These are phyloP conservation scores for Nasturtium officinale DNA, from an alignment of 345 rosid species.

Conservation along the genomic window DNA sequence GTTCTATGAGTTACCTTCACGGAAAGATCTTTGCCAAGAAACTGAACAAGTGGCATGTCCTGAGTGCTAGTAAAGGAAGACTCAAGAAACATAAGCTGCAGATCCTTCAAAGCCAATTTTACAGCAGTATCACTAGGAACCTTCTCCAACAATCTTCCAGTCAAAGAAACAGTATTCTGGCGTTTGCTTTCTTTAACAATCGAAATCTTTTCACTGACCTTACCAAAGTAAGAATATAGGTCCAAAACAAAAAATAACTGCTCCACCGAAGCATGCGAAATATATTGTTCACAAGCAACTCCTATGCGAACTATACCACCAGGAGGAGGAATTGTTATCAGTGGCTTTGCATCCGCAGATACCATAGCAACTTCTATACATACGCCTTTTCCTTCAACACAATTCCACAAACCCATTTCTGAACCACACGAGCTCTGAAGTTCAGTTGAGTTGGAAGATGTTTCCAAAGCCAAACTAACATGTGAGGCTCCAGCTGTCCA, in stretches of 20 bases:
- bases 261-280: constrained; percentile 90
- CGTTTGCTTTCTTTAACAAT: constrained; percentile 65
- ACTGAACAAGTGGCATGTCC: constrained; percentile 86
- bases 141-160: constrained; percentile 72
- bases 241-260: constrained; percentile 92
- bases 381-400: constrained; percentile 78
- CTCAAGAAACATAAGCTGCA: constrained; percentile 86
- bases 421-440: constrained; percentile 41
- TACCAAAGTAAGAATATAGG: constrained; percentile 78
- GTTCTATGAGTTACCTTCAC: constrained; percentile 89
- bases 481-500: constrained; percentile 72
- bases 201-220: constrained; percentile 80
- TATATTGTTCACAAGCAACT: constrained; percentile 81
- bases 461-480: constrained; percentile 77
- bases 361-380: constrained; percentile 82
- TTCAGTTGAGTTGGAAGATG: constrained; percentile 49
- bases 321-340: constrained; percentile 87
- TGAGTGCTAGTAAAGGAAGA: constrained; percentile 58
- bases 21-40: constrained; percentile 73
- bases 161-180: constrained; percentile 42
- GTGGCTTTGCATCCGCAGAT: constrained; percentile 88
- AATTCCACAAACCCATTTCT: constrained; percentile 69
- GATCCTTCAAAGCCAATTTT: constrained; percentile 65
- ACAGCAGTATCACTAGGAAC: constrained; percentile 98
- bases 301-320: constrained; percentile 92